phyloP scores from a whole-genome alignment of 805 yeast species.

The Saturnispora bothae region DNA sequence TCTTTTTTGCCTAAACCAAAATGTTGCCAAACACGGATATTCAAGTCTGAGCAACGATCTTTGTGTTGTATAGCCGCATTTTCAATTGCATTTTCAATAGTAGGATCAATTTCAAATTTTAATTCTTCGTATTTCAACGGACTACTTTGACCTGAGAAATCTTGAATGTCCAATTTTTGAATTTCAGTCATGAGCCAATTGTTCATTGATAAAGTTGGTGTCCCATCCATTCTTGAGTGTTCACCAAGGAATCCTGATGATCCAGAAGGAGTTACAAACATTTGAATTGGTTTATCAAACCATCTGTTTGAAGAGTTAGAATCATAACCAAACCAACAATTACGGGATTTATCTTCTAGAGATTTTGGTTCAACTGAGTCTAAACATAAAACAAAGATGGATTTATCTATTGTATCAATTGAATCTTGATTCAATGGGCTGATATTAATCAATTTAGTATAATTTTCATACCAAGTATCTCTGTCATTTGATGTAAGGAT shows the following conservation, averaged over 20 bases:
- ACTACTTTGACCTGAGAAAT: not conserved
- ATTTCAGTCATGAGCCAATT: conserved; percentile 52
- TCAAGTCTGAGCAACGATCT: conserved; percentile 48
- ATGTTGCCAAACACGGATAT: conserved; percentile 69
- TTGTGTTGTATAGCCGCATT: conserved; percentile 49
- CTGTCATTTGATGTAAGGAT: conserved; percentile 75
- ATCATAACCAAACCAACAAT: conserved; percentile 79
- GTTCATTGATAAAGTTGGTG: conserved; percentile 84
- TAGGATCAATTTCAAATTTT: conserved; percentile 49
- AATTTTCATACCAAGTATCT: conserved; percentile 63
- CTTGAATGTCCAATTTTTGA: not conserved
- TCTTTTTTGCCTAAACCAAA: conserved; percentile 77
- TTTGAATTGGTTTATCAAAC: conserved; percentile 86
- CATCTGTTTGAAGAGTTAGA: conserved; percentile 77
- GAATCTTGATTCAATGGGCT: conserved; percentile 54
- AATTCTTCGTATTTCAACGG: conserved; percentile 23
- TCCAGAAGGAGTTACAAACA: conserved; percentile 72
- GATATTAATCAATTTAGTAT: conserved; percentile 39
- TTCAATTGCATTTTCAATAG: conserved; percentile 39
- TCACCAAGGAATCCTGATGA: conserved; percentile 91
- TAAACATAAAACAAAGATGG: conserved; percentile 73
- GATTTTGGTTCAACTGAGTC: conserved; percentile 68
- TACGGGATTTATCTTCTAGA: conserved; percentile 71
- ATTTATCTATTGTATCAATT: conserved; percentile 57
- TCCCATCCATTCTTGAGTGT: conserved; percentile 97